A percentile compares a stretch with the other conserved stretches of the same genome.
These are phyloP conservation scores for Coleophoma crateriformis DNA, from an alignment of 2,329 filamentous ascomycete species.

Conservation along the genomic window DNA sequence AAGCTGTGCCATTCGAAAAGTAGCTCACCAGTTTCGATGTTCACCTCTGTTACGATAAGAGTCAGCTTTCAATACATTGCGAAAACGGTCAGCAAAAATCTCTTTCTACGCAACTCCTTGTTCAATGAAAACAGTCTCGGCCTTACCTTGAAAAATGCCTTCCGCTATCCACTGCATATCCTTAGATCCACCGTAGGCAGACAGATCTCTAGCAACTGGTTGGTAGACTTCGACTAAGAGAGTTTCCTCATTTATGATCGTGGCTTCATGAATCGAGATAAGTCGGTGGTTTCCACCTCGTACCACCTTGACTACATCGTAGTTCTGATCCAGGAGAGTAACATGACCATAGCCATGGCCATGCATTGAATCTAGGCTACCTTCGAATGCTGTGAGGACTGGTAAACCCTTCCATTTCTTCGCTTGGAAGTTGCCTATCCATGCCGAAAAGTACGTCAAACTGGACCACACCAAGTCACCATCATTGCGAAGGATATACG, in stretches of 20 bases:
- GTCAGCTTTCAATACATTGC: background rate
- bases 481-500: constrained; percentile 49
- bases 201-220: constrained; percentile 39
- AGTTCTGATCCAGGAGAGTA: constrained; percentile 46
- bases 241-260: constrained; percentile 45
- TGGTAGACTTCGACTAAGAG: constrained; percentile 49
- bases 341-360: constrained; percentile 49
- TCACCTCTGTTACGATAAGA: constrained; percentile 10
- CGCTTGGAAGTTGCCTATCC: constrained; percentile 45
- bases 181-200: constrained; percentile 36
- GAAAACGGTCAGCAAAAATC: background rate
- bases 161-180: constrained; percentile 52
- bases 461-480: constrained; percentile 54
- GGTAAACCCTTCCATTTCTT: constrained; percentile 44
- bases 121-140: no score
- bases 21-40: constrained; percentile 41
- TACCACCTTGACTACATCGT: constrained; percentile 47
- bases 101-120: no score
- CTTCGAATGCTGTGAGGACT: constrained; percentile 48
- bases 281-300: constrained; percentile 44
- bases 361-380: constrained; percentile 43
- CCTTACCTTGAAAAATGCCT: constrained; percentile 44
- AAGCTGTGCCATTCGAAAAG: constrained; percentile 55
- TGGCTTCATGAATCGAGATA: constrained; percentile 49
- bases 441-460: constrained; percentile 44